Evolutionary conservation across 2,329 filamentous ascomycete genomes (phyloP).

Genomic region (Hortaea sp.): DNA sequence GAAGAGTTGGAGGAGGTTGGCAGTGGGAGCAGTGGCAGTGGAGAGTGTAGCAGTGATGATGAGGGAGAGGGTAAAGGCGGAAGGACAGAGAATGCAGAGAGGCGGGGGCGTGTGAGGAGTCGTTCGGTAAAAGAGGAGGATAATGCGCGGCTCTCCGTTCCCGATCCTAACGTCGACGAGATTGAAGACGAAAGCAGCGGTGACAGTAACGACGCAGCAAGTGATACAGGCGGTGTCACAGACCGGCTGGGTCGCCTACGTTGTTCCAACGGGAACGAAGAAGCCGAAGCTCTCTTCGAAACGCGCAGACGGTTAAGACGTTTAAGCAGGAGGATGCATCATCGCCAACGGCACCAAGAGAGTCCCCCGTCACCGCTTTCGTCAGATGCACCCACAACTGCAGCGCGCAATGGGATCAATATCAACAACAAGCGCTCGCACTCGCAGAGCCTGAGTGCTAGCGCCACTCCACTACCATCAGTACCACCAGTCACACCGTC

Average conservation of each 20-base stretch:
- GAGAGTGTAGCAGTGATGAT: conserved; percentile 12
- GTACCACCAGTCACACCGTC: too few species aligned
- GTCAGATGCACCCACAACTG: too few species aligned
- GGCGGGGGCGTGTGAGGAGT: too few species aligned
- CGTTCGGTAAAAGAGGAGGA: too few species aligned
- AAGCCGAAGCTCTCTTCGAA: conserved; percentile 17
- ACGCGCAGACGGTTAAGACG: conserved; percentile 21
- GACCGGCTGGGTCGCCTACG: conserved; percentile 13
- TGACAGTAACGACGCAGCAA: neutral
- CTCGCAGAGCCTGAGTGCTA: conserved; percentile 29
- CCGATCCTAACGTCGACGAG: too few species aligned
- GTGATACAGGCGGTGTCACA: conserved; percentile 7
- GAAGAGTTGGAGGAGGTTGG: conserved; percentile 35
- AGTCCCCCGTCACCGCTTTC: too few species aligned
- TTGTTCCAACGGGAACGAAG: conserved; percentile 11
- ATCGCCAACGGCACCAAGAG: conserved; percentile 5
- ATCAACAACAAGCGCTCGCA: conserved; percentile 35
- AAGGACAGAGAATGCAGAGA: too few species aligned
- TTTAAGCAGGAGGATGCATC: conserved; percentile 30
- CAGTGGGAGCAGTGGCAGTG: conserved; percentile 24
- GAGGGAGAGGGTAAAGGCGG: neutral
- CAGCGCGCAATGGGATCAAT: too few species aligned
- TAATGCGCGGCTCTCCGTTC: too few species aligned
- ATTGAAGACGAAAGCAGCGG: too few species aligned
- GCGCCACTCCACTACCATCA: too few species aligned